Percentiles rank a stretch among this genome's conserved stretches.
Evolutionary conservation across 148 eudicot species (phyloP).

Genomic region (Linanthus parryae): DNA sequence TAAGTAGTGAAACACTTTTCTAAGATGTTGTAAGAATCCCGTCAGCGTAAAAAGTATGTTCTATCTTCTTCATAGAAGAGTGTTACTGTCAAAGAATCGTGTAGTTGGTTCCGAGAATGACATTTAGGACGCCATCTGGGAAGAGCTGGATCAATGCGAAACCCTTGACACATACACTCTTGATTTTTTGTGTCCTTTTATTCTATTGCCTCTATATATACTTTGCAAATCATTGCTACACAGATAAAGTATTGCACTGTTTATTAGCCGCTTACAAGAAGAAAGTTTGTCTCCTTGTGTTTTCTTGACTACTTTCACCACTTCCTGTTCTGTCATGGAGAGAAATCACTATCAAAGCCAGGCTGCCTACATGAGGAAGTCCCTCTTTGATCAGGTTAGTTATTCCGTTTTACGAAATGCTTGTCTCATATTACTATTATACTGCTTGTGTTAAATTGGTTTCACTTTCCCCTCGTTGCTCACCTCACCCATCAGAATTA

Average conservation of each 20-base stretch:
- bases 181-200: no score
- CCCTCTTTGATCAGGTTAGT: slow-evolving; percentile 43
- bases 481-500: no score
- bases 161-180: no score
- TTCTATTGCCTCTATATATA: background rate
- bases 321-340: slow-evolving; percentile 18
- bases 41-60: no score
- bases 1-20: no score
- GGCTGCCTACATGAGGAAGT: slow-evolving; percentile 26
- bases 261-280: background rate
- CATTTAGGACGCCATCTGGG: no score
- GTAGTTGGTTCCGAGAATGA: no score
- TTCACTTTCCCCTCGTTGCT: background rate
- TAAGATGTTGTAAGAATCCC: no score
- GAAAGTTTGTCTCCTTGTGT: background rate
- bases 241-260: no score
- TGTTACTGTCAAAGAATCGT: no score
- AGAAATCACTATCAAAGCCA: slow-evolving; percentile 22
- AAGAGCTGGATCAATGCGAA: slow-evolving; percentile 6
- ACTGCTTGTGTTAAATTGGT: background rate
- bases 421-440: no score
- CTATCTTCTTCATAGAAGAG: no score
- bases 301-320: background rate
- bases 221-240: background rate
- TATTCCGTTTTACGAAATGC: background rate